Percentiles rank a stretch among this genome's conserved stretches.
Conservation (phyloP, 192 early-diverging fungal species). For the Coemansia reversa region DNA sequence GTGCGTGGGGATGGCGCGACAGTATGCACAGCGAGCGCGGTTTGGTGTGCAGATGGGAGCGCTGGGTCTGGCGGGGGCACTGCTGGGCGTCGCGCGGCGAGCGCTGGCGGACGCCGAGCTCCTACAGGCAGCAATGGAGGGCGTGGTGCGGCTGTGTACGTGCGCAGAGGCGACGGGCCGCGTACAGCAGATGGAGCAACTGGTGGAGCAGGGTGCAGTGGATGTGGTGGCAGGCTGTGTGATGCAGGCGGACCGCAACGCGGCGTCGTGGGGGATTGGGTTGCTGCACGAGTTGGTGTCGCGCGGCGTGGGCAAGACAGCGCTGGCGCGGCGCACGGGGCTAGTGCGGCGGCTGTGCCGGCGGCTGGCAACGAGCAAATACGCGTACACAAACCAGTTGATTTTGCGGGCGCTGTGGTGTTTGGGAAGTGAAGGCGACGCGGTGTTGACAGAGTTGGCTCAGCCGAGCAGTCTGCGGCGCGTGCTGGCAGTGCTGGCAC, state of each 20-base stretch:
- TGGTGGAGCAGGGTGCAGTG: constrained; percentile 30
- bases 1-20: constrained; percentile 17
- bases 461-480: constrained; percentile 41
- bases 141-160: constrained; percentile 47
- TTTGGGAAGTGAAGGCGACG: constrained; percentile 19
- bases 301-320: constrained; percentile 31
- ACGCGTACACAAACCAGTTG: constrained; percentile 51
- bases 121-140: constrained; percentile 37
- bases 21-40: constrained; percentile 27
- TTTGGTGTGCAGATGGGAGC: constrained; percentile 32
- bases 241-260: constrained; percentile 42
- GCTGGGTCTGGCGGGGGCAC: constrained; percentile 26
- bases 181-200: constrained; percentile 22
- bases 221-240: constrained; percentile 32
- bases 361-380: constrained; percentile 34
- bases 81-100: constrained; percentile 32
- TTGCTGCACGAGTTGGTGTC: constrained; percentile 51
- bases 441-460: constrained; percentile 18
- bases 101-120: constrained; percentile 23
- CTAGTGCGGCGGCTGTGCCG: constrained; percentile 43
- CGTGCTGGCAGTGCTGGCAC: constrained; percentile 31
- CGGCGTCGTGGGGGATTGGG: constrained; percentile 53
- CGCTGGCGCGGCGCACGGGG: constrained; percentile 29
- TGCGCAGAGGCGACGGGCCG: constrained; percentile 15
- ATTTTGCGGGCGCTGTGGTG: constrained; percentile 50